phyloP scores from a whole-genome alignment of 2,329 filamentous ascomycete species.

The Orbilia oligospora region DNA sequence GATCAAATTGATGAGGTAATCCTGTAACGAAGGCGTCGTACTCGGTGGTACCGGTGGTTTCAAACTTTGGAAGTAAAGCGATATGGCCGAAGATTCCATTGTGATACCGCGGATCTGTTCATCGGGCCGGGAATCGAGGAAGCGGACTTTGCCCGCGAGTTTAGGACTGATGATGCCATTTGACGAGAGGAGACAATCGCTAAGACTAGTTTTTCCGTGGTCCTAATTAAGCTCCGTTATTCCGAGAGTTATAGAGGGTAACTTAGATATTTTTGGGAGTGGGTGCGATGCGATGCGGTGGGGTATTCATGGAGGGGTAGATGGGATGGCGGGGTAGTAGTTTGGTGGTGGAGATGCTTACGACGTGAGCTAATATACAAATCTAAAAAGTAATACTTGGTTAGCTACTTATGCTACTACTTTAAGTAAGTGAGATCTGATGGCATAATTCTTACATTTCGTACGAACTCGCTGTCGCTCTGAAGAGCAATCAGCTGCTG shows the following conservation, averaged over 20 bases:
- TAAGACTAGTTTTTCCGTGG: slow-evolving; percentile 97
- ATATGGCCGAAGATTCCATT: slow-evolving; percentile 99
- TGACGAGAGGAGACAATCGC: slow-evolving; percentile 94
- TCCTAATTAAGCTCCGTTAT: slow-evolving; percentile 72
- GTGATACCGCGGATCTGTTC: slow-evolving; percentile 97
- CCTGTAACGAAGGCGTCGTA: slow-evolving; percentile 70
- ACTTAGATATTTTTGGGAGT: slow-evolving; percentile 26
- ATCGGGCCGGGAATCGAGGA: slow-evolving; percentile 94
- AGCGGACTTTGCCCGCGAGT: slow-evolving; percentile 96
- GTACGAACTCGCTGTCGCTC: slow-evolving; percentile 85
- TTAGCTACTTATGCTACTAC: slow-evolving; percentile 62
- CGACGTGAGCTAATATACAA: slow-evolving; percentile 93
- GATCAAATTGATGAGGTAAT: slow-evolving; percentile 97
- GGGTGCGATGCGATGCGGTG: background rate
- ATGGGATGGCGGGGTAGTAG: slow-evolving; percentile 30
- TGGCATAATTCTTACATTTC: slow-evolving; percentile 79
- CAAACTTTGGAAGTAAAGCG: slow-evolving; percentile 92
- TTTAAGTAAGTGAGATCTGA: slow-evolving; percentile 22
- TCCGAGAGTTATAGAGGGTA: slow-evolving; percentile 50
- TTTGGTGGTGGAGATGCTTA: slow-evolving; percentile 68
- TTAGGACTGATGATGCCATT: slow-evolving; percentile 99
- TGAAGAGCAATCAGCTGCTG: slow-evolving; percentile 93
- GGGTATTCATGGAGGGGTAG: slow-evolving; percentile 6
- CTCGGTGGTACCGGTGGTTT: slow-evolving; percentile 69
- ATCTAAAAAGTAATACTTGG: slow-evolving; percentile 74